Base-by-base conservation (phyloP, 768 basidiomycete genomes). In the Phylloporus sp. region DNA sequence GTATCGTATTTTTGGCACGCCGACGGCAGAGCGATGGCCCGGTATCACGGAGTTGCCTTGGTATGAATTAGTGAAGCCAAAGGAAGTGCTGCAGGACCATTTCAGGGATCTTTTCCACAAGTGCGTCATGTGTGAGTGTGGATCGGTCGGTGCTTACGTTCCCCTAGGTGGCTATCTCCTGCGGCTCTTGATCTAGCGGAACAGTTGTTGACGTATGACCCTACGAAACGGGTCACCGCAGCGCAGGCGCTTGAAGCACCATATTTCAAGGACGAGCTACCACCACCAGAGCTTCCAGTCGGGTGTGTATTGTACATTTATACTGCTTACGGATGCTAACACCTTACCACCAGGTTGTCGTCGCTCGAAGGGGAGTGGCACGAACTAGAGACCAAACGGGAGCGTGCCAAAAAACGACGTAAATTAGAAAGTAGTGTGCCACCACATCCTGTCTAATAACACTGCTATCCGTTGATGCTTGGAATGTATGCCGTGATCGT, bases 41-140 rank as follows among this genome's bases (percentile, higher is more conserved):
- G 82, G 79, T 13, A 71, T 97, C 31, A 74, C 79, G 9, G 83
- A 83, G 59, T 70, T 99, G 39, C 96, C 96, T 3, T 99, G 96
- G 96, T 99, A 91, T 61, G 96, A 99, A 64, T 77, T 99, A n/a
- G 86, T 99, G 40, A 93, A 90, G 64, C 93, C 95, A 2, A 85
- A 80, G 58, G 84, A 90, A 39, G 64, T 68, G 11, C 68, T 91
- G 9, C 77, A 79, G 14, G 87, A 86, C 57, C 81, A 77, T 46
- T 92, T 99, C 60, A 75, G 87, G 38, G 84, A 88, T 37, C 67
- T 84, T n/a, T 97, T 95, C 64, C 76, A 82, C 56, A 90, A 86
- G 92, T 94, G 55, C 44, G 74, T 63, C n/a, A 26, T 31, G 20
- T 6, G 22, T 26, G n/a, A n/a, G 15, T n/a, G 17, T 33, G 3